phyloP scores from a whole-genome alignment of 495 filamentous ascomycete genomes.

The Penicillium maclennaniae region DNA sequence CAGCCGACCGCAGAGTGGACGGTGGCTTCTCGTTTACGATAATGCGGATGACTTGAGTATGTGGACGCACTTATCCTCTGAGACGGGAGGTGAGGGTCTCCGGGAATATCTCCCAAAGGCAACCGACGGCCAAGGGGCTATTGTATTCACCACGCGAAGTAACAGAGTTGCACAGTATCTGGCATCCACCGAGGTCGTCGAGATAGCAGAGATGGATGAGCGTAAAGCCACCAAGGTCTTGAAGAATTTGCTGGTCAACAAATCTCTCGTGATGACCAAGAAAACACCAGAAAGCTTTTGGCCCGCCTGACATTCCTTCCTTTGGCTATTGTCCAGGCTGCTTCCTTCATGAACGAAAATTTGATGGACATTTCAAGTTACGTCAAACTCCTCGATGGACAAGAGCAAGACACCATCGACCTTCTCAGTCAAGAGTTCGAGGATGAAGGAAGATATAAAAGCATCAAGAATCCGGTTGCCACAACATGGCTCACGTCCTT shows the following conservation, averaged over 20 bases:
- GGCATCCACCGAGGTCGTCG: slow-evolving; percentile 15
- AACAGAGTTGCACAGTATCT: slow-evolving; percentile 22
- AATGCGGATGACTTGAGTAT: slow-evolving; percentile 39
- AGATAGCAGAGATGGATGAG: slow-evolving; percentile 27
- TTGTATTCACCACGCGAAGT: slow-evolving; percentile 40
- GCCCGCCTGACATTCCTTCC: slow-evolving; percentile 31
- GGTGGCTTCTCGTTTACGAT: slow-evolving; percentile 42
- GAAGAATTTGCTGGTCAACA: slow-evolving; percentile 23
- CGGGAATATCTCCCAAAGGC: slow-evolving; percentile 22
- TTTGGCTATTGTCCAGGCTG: slow-evolving; percentile 42
- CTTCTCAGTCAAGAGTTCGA: slow-evolving; percentile 50
- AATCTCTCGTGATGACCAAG: slow-evolving; percentile 17
- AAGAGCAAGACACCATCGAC: slow-evolving; percentile 35
- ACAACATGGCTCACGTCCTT: slow-evolving; percentile 56
- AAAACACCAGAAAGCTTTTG: slow-evolving; percentile 18
- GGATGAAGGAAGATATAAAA: slow-evolving; percentile 39
- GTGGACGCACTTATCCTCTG: slow-evolving; percentile 9
- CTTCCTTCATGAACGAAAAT: slow-evolving; percentile 44
- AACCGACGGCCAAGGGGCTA: slow-evolving; percentile 22
- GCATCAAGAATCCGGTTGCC: slow-evolving; percentile 47
- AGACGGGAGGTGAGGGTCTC: neutral
- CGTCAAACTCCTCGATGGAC: slow-evolving; percentile 36
- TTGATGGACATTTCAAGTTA: slow-evolving; percentile 38
- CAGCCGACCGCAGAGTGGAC: slow-evolving; percentile 14
- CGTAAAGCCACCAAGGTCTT: slow-evolving; percentile 14